A percentile compares a stretch with the other conserved stretches of the same genome.
These are phyloP conservation scores for Solanum hybrid DNA, from an alignment of 305 asterid species.

Conservation along the genomic window DNA sequence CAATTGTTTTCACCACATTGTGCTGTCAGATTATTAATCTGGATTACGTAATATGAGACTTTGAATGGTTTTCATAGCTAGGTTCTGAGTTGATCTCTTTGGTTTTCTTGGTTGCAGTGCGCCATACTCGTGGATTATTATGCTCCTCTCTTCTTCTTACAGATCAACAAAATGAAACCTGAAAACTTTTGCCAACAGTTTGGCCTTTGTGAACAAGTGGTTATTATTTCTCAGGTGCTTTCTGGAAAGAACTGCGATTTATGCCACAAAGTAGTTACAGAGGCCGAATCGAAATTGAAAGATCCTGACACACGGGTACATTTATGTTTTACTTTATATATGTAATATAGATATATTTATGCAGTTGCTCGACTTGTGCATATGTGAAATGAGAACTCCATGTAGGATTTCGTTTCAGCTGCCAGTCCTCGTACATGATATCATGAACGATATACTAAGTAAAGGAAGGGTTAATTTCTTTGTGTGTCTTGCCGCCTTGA, in stretches of 20 bases:
- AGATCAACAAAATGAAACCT: conserved; percentile 44
- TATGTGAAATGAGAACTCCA: neutral
- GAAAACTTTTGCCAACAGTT: conserved; percentile 51
- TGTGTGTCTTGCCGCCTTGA: neutral
- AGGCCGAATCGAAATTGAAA: conserved; percentile 64
- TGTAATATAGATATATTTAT: neutral
- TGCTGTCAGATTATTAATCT: neutral
- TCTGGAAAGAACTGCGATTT: conserved; percentile 55
- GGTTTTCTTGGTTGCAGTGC: conserved; percentile 46
- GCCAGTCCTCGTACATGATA: neutral
- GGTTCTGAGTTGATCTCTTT: neutral
- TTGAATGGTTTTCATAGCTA: neutral
- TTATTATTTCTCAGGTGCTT: conserved; percentile 22
- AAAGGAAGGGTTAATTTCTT: neutral
- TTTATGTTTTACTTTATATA: neutral
- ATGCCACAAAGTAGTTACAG: conserved; percentile 60
- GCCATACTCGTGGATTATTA: conserved; percentile 75
- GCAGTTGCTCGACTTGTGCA: neutral
- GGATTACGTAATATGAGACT: neutral
- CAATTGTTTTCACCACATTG: neutral
- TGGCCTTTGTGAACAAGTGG: conserved; percentile 44
- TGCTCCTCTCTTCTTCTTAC: conserved; percentile 75
- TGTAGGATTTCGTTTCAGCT: neutral
- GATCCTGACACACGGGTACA: conserved; percentile 93
- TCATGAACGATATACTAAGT: neutral